Base-by-base conservation (phyloP, 768 basidiomycete genomes). In the Dioszegia crocea region DNA sequence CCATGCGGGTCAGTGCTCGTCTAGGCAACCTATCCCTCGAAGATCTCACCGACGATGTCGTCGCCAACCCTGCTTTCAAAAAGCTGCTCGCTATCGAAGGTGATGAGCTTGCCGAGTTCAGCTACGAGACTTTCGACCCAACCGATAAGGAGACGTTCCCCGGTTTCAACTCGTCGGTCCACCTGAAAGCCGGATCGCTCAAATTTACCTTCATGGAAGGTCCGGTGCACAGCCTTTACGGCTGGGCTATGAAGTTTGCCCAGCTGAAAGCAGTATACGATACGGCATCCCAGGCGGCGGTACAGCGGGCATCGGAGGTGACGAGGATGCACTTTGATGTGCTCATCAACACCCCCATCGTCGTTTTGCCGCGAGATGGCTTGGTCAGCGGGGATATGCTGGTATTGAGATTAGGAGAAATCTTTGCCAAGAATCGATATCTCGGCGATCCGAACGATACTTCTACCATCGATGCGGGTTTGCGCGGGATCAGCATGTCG, bases 181-280 rank as follows among this genome's bases (percentile, higher is more conserved):
- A 82, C 57, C 82, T 99, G 40, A 83, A 85, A 31, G 86, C 90
- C n/a, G 94, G 88, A 1, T 94, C 96, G 1, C 80, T 98, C 74
- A 89, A 86, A 66, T 80, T 96, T 64, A 86, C 89, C 68, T 93
- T 90, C 77, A 81, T 96, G 52, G 89, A 94, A 73, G 81, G 85
- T 53, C 91, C 93, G n/a, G 80, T 98, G n/a, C 90, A 86, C 50
- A 85, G 87, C 64, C 84, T 98, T 29, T 90, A 88, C 73, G 73
- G 85, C 21, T 99, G 93, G 78, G 75, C 91, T 36, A 79, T 84
- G 59, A 88, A 91, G 73, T 84, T 99, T 36, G 89, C 91, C 4
- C 86, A 85, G 63, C 84, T 99, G 67, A 98, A 98, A 79, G 88
- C 88, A 1, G 75, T 98, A 11, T 98, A 98, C 65, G 94, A 99